A percentile compares a stretch with the other conserved stretches of the same genome.
Evolutionary conservation across 805 yeast species (phyloP).

Genomic region (Candida glaebosa): DNA sequence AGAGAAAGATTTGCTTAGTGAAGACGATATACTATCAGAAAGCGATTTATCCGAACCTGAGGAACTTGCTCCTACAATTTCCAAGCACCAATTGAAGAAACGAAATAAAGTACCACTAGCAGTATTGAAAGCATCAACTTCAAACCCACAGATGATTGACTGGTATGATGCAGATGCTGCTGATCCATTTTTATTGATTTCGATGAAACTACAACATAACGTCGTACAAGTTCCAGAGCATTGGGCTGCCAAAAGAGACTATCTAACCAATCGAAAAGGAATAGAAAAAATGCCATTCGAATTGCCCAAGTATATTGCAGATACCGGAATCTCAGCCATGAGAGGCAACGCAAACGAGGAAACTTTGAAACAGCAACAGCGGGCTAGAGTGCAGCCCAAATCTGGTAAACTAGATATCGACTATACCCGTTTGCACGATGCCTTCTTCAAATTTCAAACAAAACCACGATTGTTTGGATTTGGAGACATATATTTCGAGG

Average conservation of each 20-base stretch:
- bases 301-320: slow-evolving; percentile 72
- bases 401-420: slow-evolving; percentile 85
- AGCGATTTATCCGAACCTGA: slow-evolving; percentile 13
- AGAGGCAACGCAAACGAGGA: slow-evolving; percentile 60
- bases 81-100: slow-evolving; percentile 52
- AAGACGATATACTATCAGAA: slow-evolving; percentile 9
- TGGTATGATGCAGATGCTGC: slow-evolving; percentile 85
- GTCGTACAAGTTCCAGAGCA: slow-evolving; percentile 75
- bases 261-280: slow-evolving; percentile 62
- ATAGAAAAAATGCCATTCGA: slow-evolving; percentile 67
- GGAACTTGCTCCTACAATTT: slow-evolving; percentile 17
- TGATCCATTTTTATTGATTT: slow-evolving; percentile 66
- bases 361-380: slow-evolving; percentile 64
- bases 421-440: slow-evolving; percentile 75
- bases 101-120: slow-evolving; percentile 62
- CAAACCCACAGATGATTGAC: slow-evolving; percentile 71
- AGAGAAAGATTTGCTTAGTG: slow-evolving; percentile 25
- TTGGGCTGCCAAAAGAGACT: slow-evolving; percentile 81
- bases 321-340: slow-evolving; percentile 87
- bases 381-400: slow-evolving; percentile 87
- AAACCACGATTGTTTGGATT: slow-evolving; percentile 64
- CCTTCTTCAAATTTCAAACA: slow-evolving; percentile 78
- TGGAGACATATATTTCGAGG: slow-evolving; percentile 83
- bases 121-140: slow-evolving; percentile 56
- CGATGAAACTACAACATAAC: slow-evolving; percentile 63